A percentile compares a stretch with the other conserved stretches of the same genome.
phyloP scores from a whole-genome alignment of 2,329 filamentous ascomycete genomes.

The Alternaria metachromatica region DNA sequence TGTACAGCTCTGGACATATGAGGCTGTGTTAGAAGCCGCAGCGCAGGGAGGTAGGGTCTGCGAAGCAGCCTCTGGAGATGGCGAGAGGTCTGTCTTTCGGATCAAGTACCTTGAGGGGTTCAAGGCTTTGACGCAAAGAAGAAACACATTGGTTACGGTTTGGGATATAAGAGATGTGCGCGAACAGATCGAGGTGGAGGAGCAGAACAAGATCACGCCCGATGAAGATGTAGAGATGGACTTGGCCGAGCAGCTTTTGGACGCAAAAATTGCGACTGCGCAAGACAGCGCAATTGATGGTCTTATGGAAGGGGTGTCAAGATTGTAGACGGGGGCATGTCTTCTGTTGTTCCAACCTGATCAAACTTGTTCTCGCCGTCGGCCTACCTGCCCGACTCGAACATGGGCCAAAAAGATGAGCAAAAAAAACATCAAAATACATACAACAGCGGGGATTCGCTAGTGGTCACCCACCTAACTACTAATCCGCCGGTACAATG shows the following conservation, averaged over 20 bases:
- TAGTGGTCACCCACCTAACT: neutral
- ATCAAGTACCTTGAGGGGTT: neutral
- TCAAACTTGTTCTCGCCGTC: neutral
- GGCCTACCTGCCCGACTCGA: neutral
- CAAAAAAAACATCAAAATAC: neutral
- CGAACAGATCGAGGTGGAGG: neutral
- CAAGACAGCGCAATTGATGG: neutral
- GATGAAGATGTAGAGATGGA: neutral
- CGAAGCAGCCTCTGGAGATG: too few species aligned
- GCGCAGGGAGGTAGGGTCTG: neutral
- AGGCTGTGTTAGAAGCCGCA: neutral
- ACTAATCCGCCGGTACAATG: neutral
- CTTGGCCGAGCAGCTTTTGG: neutral
- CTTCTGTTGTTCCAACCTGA: neutral
- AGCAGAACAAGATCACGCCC: neutral
- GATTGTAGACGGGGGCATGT: neutral
- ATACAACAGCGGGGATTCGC: neutral
- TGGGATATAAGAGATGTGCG: neutral
- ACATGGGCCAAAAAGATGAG: neutral
- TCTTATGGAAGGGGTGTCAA: neutral
- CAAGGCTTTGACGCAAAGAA: neutral
- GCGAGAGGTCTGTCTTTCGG: too few species aligned
- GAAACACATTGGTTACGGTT: neutral
- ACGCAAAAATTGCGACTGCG: neutral
- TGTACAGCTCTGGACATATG: neutral